A percentile compares a stretch with the other conserved stretches of the same genome.
phyloP scores from a whole-genome alignment of 2,329 filamentous ascomycete genomes.

The Calycina marina region DNA sequence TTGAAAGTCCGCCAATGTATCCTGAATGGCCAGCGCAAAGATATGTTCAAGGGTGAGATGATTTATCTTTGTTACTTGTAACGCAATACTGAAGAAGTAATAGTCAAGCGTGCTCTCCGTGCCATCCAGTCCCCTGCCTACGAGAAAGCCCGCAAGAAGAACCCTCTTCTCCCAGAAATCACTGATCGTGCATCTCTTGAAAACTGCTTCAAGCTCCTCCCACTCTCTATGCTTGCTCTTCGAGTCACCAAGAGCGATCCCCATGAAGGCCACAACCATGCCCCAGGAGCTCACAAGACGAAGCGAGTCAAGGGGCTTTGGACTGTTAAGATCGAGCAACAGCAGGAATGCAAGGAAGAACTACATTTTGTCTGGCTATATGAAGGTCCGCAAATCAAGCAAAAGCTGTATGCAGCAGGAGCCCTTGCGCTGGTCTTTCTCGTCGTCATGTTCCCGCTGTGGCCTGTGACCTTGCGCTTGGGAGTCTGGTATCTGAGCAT shows the following conservation, averaged over 20 bases:
- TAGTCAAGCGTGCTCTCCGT: constrained; percentile 91
- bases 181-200: constrained; percentile 79
- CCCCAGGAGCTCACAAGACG: constrained; percentile 46
- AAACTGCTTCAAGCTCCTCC: constrained; percentile 88
- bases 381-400: constrained; percentile 86
- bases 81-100: constrained; percentile 7
- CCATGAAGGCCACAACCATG: constrained; percentile 59
- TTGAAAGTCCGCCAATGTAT: constrained; percentile 86
- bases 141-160: constrained; percentile 77
- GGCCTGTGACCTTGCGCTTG: constrained; percentile 79
- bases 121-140: constrained; percentile 82
- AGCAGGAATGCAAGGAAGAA: constrained; percentile 76
- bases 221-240: constrained; percentile 83
- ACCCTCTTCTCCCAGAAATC: constrained; percentile 75
- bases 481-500: constrained; percentile 97
- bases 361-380: constrained; percentile 97
- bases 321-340: constrained; percentile 90
- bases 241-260: constrained; percentile 74
- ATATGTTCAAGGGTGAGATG: constrained; percentile 79
- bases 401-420: constrained; percentile 77
- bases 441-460: constrained; percentile 87
- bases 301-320: constrained; percentile 93
- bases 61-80: not conserved
- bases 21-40: constrained; percentile 88
- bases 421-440: constrained; percentile 75